These are phyloP conservation scores for Leccinum variicolor DNA, from an alignment of 768 basidiomycete genomes.

Conservation along the genomic window DNA sequence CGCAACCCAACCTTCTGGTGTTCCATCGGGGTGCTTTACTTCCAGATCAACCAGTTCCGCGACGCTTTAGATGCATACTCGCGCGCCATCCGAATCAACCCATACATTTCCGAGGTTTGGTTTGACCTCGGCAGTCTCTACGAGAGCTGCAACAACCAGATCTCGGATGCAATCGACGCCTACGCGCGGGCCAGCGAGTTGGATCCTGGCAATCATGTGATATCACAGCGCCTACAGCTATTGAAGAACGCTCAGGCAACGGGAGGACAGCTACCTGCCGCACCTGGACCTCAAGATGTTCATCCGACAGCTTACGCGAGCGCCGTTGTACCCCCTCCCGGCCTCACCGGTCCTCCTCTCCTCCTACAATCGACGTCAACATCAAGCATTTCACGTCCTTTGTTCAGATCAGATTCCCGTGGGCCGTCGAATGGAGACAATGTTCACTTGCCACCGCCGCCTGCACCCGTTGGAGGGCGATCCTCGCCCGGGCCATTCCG, in stretches of 20 bases:
- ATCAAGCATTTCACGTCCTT: slow-evolving; percentile 31
- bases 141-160: slow-evolving; percentile 98
- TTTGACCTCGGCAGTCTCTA: slow-evolving; percentile 97
- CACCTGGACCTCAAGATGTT: slow-evolving; percentile 92
- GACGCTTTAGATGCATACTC: slow-evolving; percentile 99
- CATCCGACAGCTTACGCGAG: slow-evolving; percentile 94
- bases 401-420: slow-evolving; percentile 66
- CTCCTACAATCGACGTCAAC: slow-evolving; percentile 47
- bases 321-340: slow-evolving; percentile 66
- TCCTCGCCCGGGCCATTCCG: slow-evolving; percentile 73
- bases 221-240: slow-evolving; percentile 75
- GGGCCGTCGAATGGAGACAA: slow-evolving; percentile 43
- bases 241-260: slow-evolving; percentile 76
- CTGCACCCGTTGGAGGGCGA: slow-evolving; percentile 44
- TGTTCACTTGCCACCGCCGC: slow-evolving; percentile 57
- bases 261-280: slow-evolving; percentile 74
- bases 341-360: slow-evolving; percentile 64
- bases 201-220: slow-evolving; percentile 80
- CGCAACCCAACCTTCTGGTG: slow-evolving; percentile 99
- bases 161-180: slow-evolving; percentile 97
- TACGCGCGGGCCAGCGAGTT: slow-evolving; percentile 94
- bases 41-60: slow-evolving; percentile 99
- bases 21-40: slow-evolving; percentile 97
- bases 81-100: slow-evolving; percentile 97
- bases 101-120: slow-evolving; percentile 80